Percentiles rank a stretch among this genome's conserved stretches.
These are phyloP conservation scores for Penicillium alfredii DNA, from an alignment of 495 filamentous ascomycete genomes.

Conservation along the genomic window DNA sequence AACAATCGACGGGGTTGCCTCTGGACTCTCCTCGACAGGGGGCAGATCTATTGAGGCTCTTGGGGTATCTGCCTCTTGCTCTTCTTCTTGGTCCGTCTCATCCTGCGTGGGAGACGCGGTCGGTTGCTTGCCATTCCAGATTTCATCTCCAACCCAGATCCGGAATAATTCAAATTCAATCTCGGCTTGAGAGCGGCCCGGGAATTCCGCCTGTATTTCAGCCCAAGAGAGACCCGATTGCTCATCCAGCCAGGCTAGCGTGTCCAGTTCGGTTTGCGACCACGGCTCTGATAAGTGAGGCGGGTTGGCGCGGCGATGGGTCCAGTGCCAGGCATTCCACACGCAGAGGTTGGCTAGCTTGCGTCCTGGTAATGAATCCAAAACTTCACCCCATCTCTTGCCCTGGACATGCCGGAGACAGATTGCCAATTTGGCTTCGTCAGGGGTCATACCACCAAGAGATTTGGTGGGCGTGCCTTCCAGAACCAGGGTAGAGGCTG, in stretches of 20 bases:
- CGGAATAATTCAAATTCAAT: slow-evolving; percentile 37
- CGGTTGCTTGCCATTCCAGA: slow-evolving; percentile 7
- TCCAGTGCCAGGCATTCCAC: slow-evolving; percentile 35
- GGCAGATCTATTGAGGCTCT: too few relatives aligned
- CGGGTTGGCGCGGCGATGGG: slow-evolving; percentile 24
- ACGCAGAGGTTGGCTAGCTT: slow-evolving; percentile 15
- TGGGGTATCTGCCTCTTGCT: not conserved
- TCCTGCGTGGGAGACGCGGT: not conserved
- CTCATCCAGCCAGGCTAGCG: slow-evolving; percentile 23
- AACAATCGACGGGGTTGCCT: too few relatives aligned
- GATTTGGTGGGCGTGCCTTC: slow-evolving; percentile 16
- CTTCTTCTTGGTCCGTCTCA: not conserved
- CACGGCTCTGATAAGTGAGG: slow-evolving; percentile 29
- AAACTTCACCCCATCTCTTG: slow-evolving; percentile 30
- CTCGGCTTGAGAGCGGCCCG: slow-evolving; percentile 27
- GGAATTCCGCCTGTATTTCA: slow-evolving; percentile 24
- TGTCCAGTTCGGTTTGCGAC: slow-evolving; percentile 28
- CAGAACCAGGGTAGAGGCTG: not conserved
- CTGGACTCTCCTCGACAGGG: too few relatives aligned
- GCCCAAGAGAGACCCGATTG: slow-evolving; percentile 30
- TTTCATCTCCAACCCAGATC: slow-evolving; percentile 28
- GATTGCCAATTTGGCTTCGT: slow-evolving; percentile 31
- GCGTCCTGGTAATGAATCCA: slow-evolving; percentile 22
- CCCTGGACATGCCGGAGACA: slow-evolving; percentile 26
- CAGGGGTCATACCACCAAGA: slow-evolving; percentile 19